Base-by-base conservation (phyloP, 495 filamentous ascomycete genomes). In the Neurospora terricola region DNA sequence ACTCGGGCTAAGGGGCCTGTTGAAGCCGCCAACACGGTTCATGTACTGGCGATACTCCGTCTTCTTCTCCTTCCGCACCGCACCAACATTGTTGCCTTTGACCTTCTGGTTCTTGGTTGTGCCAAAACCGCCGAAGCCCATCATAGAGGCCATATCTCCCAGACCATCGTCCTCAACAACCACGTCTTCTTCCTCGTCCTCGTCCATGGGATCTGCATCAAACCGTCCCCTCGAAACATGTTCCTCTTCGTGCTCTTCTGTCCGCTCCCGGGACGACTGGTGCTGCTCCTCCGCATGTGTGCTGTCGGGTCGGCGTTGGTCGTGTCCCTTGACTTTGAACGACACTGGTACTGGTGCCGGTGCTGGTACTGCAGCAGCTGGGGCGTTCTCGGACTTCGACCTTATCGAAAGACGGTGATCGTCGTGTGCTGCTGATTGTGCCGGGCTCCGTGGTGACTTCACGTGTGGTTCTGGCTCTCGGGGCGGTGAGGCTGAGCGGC, bases 21-120 rank as follows among this genome's bases (percentile, higher is more conserved):
- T 99, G 86, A 99, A 99, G 59, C 96, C 96, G 66, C 95, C 95
- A n/a, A 90, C 83, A 72, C 96, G 91, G 81, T 99, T 99, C 96
- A 99, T 99, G 81, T 99, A 99, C 88, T 99, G 96, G 79, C 96
- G 86, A 79, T 98, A 98, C 86, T 96, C 89, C 7, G 91, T 92
- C 87, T 93, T 93, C 90, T 97, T 98, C 84, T 97, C 95, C 86
- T 97, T 98, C 73, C 91, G 84, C 38, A 97, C 90, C 7, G 86
- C 92, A 69, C 91, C 94, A 71, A 93, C 88, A 77, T 97, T 88
- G 78, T 99, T 99, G 8, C 96, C 96, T 9, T 89, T 86, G 0
- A 99, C 90, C 79, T 98, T 98, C 75, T 92, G 94, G 73, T 92
- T 87, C 79, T 98, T 97, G 40, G 96, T 98, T 21, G 88, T 91